Percentiles rank a stretch among this genome's conserved stretches.
Conservation (phyloP, 2,329 filamentous ascomycete species). For the Diaporthe velutina region DNA sequence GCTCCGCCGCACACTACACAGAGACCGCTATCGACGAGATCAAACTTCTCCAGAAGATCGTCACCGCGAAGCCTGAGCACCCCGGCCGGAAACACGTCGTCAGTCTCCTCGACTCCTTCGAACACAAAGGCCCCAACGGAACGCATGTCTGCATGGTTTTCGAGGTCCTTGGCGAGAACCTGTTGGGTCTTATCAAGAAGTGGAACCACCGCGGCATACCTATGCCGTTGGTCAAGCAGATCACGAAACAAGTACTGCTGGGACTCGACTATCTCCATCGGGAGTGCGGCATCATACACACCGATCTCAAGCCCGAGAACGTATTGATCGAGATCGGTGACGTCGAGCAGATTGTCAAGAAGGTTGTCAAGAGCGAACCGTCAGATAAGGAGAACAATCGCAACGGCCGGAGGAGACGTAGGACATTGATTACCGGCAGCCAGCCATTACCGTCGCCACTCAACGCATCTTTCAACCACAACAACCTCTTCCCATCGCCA, state of each 20-base stretch:
- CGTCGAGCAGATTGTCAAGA: conserved; percentile 98
- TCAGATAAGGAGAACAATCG: conserved; percentile 87
- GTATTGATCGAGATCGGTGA: conserved; percentile 99
- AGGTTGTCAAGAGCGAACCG: conserved; percentile 87
- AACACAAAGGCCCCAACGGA: conserved; percentile 96
- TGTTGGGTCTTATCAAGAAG: conserved; percentile 94
- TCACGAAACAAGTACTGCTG: conserved; percentile 96
- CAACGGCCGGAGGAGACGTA: conserved; percentile 88
- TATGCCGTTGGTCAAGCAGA: conserved; percentile 96
- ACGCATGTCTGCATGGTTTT: conserved; percentile 99
- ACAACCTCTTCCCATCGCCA: conserved; percentile 76
- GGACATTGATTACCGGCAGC: conserved; percentile 96
- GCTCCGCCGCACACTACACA: conserved; percentile 97
- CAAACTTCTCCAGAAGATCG: conserved; percentile 96
- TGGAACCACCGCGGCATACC: conserved; percentile 99
- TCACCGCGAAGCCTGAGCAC: conserved; percentile 93
- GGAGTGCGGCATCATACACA: conserved; percentile 99
- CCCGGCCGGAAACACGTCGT: conserved; percentile 96
- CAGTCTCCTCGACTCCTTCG: conserved; percentile 95
- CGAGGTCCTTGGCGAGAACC: conserved; percentile 94
- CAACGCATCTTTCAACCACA: conserved; percentile 88
- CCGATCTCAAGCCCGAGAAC: conserved; percentile 97
- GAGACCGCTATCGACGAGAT: conserved; percentile 99
- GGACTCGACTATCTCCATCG: conserved; percentile 96
- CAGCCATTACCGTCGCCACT: conserved; percentile 95